These are phyloP conservation scores for Termitomyces heimii DNA, from an alignment of 768 basidiomycete genomes.

Conservation along the genomic window DNA sequence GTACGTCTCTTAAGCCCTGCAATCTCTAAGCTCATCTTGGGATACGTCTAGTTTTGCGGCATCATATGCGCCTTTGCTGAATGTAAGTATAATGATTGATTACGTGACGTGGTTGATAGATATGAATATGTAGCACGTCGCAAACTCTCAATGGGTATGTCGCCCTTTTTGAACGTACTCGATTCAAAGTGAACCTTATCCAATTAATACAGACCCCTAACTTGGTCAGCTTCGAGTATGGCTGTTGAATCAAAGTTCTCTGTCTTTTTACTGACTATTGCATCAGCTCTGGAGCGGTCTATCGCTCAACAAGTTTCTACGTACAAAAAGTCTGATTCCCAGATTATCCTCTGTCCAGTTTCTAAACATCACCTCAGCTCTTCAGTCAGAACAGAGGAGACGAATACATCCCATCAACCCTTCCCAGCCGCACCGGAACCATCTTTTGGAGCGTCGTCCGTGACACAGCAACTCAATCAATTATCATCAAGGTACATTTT, in stretches of 20 bases:
- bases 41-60: constrained; percentile 28
- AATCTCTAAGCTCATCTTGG: background rate
- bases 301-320: constrained; percentile 52
- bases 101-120: background rate
- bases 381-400: constrained; percentile 61
- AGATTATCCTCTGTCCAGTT: background rate
- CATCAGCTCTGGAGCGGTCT: constrained; percentile 39
- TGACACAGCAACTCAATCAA: constrained; percentile 27
- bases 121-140: constrained; percentile 32
- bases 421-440: constrained; percentile 40
- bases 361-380: constrained; percentile 31
- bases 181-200: background rate
- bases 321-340: constrained; percentile 41
- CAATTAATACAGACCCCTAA: constrained; percentile 36
- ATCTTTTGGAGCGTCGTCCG: constrained; percentile 59
- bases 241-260: background rate
- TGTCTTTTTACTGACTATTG: background rate
- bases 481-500: constrained; percentile 52
- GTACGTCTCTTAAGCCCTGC: constrained; percentile 15
- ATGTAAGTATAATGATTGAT: constrained; percentile 18
- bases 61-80: constrained; percentile 50
- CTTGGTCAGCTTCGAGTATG: constrained; percentile 53
- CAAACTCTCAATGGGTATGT: constrained; percentile 43
- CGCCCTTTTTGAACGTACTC: background rate
- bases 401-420: constrained; percentile 57